A percentile compares a stretch with the other conserved stretches of the same genome.
Conservation (phyloP, 495 filamentous ascomycete genomes). For the Aspergillus egyptiacus region DNA sequence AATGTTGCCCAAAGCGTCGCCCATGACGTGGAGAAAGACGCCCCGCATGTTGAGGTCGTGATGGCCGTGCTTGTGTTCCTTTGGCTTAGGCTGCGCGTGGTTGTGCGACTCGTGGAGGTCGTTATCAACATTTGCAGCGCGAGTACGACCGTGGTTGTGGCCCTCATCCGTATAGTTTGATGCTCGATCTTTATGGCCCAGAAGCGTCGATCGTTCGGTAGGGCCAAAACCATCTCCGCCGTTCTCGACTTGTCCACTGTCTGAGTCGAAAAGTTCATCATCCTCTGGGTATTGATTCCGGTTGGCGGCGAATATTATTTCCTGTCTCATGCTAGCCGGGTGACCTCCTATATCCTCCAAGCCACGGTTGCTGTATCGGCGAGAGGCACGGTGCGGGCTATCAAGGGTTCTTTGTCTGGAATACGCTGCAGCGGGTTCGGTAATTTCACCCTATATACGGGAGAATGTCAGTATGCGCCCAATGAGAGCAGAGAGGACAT, state of each 20-base stretch:
- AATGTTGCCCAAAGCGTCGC: slow-evolving; percentile 93
- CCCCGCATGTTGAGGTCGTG: slow-evolving; percentile 98
- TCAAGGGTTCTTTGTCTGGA: slow-evolving; percentile 30
- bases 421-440: slow-evolving; percentile 24
- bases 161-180: slow-evolving; percentile 39
- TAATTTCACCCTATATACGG: slow-evolving; percentile 17
- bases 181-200: slow-evolving; percentile 29
- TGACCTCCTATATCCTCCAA: slow-evolving; percentile 76
- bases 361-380: slow-evolving; percentile 50
- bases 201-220: slow-evolving; percentile 34
- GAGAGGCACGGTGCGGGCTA: slow-evolving; percentile 43
- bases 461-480: background rate
- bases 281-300: slow-evolving; percentile 46
- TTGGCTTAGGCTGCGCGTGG: slow-evolving; percentile 69
- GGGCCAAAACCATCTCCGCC: slow-evolving; percentile 41
- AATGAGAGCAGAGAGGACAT: slow-evolving; percentile 29
- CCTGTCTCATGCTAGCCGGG: slow-evolving; percentile 83
- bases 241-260: slow-evolving; percentile 46
- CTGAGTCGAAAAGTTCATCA: slow-evolving; percentile 47
- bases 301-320: slow-evolving; percentile 75
- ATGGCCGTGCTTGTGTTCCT: slow-evolving; percentile 51
- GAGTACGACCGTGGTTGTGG: slow-evolving; percentile 11
- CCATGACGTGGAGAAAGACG: slow-evolving; percentile 92
- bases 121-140: slow-evolving; percentile 18
- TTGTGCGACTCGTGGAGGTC: slow-evolving; percentile 56